Evolutionary conservation across 306 rosid species (phyloP).

Genomic region (Prunus fruticosa): DNA sequence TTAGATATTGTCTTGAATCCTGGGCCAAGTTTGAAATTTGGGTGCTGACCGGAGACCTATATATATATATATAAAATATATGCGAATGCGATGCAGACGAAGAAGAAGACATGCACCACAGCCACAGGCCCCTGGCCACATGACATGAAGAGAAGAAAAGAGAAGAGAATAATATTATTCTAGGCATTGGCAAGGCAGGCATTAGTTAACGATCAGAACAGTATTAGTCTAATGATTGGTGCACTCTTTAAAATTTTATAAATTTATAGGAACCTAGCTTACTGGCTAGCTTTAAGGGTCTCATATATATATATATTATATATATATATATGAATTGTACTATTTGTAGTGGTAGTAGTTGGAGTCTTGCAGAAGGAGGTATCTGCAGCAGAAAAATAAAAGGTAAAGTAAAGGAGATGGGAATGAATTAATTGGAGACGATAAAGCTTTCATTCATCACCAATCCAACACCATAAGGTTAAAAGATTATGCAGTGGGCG

Average conservation of each 20-base stretch:
- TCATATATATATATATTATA: background rate
- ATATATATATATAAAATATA: no score
- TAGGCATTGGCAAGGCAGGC: background rate
- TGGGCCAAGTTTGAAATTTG: constrained; percentile 31
- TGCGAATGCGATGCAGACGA: background rate
- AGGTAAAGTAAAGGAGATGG: constrained; percentile 1
- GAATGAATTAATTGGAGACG: background rate
- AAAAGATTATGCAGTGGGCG: no score
- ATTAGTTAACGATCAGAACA: background rate
- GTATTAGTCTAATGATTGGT: constrained; percentile 27
- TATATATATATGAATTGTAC: background rate
- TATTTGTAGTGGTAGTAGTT: background rate
- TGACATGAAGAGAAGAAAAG: no score
- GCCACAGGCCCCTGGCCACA: no score
- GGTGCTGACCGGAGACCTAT: constrained; percentile 32
- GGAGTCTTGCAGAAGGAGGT: background rate
- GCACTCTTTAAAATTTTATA: background rate
- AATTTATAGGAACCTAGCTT: background rate
- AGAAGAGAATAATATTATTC: background rate
- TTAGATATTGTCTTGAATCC: constrained; percentile 39
- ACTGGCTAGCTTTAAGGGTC: background rate
- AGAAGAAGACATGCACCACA: constrained; percentile 31
- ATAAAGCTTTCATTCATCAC: background rate
- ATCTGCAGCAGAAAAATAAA: constrained; percentile 2
- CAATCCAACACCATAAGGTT: background rate